Percentiles rank a stretch among this genome's conserved stretches.
Conservation (phyloP, 148 eudicot species). For the Beta vulgaris region DNA sequence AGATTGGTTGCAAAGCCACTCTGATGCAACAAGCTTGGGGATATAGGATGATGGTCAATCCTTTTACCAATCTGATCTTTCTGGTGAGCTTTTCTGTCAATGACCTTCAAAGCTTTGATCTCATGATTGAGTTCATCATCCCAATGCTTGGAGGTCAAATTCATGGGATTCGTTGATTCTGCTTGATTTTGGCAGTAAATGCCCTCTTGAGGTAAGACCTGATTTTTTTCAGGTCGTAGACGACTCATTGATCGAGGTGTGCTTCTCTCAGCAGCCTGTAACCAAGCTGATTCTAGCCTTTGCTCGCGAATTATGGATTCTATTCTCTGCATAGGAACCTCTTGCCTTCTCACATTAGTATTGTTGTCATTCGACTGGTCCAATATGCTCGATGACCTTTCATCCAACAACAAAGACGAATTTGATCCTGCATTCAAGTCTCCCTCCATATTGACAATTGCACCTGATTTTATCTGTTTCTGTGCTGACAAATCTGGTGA, state of each 20-base stretch:
- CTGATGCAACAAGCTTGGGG: conserved; percentile 88
- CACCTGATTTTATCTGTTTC: conserved; percentile 26
- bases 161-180: conserved; percentile 35
- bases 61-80: conserved; percentile 53
- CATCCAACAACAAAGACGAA: conserved; percentile 34
- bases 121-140: conserved; percentile 73
- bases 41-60: conserved; percentile 51
- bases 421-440: conserved; percentile 31
- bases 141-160: conserved; percentile 58
- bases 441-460: conserved; percentile 25
- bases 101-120: conserved; percentile 56
- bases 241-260: conserved; percentile 73
- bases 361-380: conserved; percentile 29
- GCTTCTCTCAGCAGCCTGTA: conserved; percentile 87
- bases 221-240: conserved; percentile 64
- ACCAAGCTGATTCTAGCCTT: conserved; percentile 93
- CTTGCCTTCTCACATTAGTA: conserved; percentile 35
- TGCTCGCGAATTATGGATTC: conserved; percentile 93
- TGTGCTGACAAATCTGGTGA: conserved; percentile 27
- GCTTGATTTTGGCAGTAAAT: conserved; percentile 34
- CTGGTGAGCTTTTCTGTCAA: conserved; percentile 44
- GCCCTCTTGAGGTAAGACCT: conserved; percentile 78
- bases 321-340: conserved; percentile 71
- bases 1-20: conserved; percentile 46
- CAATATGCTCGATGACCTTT: conserved; percentile 30